Evolutionary conservation across 2,329 filamentous ascomycete genomes (phyloP).

Genomic region (Scleromitrula shiraiana): DNA sequence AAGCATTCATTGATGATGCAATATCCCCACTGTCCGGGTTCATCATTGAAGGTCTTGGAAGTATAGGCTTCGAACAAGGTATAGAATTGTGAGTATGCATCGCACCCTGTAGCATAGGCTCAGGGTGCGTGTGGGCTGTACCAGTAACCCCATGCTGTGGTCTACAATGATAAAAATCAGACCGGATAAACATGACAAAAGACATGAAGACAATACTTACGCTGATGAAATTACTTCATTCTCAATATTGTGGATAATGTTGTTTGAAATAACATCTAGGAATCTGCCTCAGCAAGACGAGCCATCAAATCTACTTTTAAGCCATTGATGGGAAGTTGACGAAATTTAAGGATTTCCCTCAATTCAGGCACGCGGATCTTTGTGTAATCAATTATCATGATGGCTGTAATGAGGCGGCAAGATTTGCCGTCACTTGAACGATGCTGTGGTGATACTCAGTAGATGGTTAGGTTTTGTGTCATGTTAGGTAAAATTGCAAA

Average conservation of each 20-base stretch:
- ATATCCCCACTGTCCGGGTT: too few relatives aligned
- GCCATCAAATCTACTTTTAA: not conserved
- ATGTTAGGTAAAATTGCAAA: too few relatives aligned
- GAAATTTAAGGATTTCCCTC: not conserved
- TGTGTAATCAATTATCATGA: not conserved
- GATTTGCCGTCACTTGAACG: too few relatives aligned
- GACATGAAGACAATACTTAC: not conserved
- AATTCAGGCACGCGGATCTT: not conserved
- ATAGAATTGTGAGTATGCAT: too few relatives aligned
- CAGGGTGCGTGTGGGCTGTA: too few relatives aligned
- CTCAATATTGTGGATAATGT: not conserved
- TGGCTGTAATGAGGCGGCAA: not conserved
- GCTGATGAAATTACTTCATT: not conserved
- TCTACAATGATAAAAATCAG: not conserved
- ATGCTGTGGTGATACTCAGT: not conserved
- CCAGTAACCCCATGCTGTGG: too few relatives aligned
- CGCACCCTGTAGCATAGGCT: too few relatives aligned
- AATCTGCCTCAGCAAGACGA: constrained; percentile 2
- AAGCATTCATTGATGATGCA: too few relatives aligned
- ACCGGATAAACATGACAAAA: not conserved
- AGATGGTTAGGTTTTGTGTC: too few relatives aligned
- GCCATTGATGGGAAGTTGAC: not conserved
- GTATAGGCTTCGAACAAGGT: too few relatives aligned
- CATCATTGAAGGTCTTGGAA: too few relatives aligned
- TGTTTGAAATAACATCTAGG: not conserved